Percentiles rank a stretch among this genome's conserved stretches.
Evolutionary conservation across 2,329 filamentous ascomycete genomes (phyloP).

Genomic region (Dactylellina parvicollis): DNA sequence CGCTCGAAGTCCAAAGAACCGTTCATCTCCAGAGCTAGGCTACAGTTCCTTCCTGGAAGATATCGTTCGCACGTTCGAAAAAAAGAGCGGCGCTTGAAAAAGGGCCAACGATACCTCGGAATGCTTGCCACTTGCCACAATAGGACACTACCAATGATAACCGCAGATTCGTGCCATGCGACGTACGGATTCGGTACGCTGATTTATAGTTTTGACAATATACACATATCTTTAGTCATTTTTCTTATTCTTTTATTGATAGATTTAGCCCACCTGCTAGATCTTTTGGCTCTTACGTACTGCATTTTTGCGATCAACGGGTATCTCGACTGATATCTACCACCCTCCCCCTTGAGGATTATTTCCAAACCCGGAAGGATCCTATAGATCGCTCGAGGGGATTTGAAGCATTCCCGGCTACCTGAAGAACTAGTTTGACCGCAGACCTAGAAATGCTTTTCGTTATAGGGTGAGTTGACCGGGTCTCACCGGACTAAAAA

Average conservation of each 20-base stretch:
- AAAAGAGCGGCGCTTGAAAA: slow-evolving; percentile 20
- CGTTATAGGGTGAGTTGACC: neutral
- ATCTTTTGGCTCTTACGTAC: slow-evolving; percentile 39
- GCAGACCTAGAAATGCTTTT: neutral
- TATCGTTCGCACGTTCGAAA: neutral
- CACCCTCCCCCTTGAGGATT: slow-evolving; percentile 26
- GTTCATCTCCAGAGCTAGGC: slow-evolving; percentile 21
- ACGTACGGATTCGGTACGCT: neutral
- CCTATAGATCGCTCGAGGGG: slow-evolving; percentile 1
- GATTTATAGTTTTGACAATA: neutral
- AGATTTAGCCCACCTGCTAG: slow-evolving; percentile 21
- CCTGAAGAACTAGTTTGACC: slow-evolving; percentile 2
- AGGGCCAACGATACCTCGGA: slow-evolving; percentile 1
- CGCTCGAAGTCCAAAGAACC: slow-evolving; percentile 27
- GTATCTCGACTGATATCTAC: slow-evolving; percentile 7
- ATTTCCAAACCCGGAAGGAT: slow-evolving; percentile 52
- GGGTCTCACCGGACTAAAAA: slow-evolving; percentile 28
- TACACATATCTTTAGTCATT: neutral
- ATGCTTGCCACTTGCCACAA: slow-evolving; percentile 49
- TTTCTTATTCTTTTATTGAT: slow-evolving; percentile 28
- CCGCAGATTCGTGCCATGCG: slow-evolving; percentile 42
- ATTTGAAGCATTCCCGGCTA: slow-evolving; percentile 18
- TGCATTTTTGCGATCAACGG: neutral
- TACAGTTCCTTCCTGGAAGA: slow-evolving; percentile 32
- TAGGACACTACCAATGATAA: slow-evolving; percentile 45